Conservation (phyloP, 805 yeast species). For the Brettanomyces bruxellensis region DNA sequence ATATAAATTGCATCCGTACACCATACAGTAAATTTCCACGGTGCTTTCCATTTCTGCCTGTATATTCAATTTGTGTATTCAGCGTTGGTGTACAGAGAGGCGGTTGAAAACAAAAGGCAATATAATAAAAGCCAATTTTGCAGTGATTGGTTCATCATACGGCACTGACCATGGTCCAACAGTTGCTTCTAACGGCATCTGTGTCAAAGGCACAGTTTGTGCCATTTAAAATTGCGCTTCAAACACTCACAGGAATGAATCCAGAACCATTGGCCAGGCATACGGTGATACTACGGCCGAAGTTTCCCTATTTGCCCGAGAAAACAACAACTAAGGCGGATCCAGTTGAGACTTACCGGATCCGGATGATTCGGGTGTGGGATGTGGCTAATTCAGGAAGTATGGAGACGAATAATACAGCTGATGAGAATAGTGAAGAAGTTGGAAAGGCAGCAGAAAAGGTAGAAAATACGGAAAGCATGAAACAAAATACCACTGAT, state of each 20-base stretch:
- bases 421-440: background rate
- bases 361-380: conserved; percentile 44
- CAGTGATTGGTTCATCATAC: no score
- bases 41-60: no score
- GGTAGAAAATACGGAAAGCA: no score
- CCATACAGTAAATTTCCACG: no score
- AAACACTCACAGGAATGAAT: conserved; percentile 41
- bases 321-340: conserved; percentile 46
- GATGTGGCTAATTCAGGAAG: conserved; percentile 6
- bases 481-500: no score
- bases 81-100: no score
- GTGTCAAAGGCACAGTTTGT: conserved; percentile 33
- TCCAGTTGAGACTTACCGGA: conserved; percentile 47
- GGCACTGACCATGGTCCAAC: conserved; percentile 38
- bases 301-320: conserved; percentile 43
- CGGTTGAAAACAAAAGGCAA: no score
- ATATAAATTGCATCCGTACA: no score
- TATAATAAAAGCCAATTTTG: no score
- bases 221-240: conserved; percentile 38
- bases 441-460: background rate
- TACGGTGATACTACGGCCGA: conserved; percentile 41
- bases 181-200: conserved; percentile 37
- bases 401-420: background rate
- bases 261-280: conserved; percentile 40
- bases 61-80: no score